Percentiles rank a stretch among this genome's conserved stretches.
Conservation (phyloP, 169 alveolate genomes). For the Gregarina niphandrodes region DNA sequence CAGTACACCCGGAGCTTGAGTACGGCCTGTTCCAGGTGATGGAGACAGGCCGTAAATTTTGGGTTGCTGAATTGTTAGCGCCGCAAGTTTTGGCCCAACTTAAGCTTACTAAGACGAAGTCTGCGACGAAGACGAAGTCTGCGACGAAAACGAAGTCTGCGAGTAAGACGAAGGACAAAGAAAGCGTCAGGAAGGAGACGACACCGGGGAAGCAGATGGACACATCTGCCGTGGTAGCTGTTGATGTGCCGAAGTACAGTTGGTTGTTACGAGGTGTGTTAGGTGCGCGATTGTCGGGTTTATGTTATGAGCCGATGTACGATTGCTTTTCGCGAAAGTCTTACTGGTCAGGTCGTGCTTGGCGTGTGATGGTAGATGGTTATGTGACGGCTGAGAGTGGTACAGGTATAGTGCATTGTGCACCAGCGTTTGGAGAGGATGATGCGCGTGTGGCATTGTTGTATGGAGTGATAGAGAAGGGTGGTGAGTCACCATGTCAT, state of each 20-base stretch:
- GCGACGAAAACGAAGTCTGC: too few species aligned
- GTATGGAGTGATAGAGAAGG: conserved; percentile 1
- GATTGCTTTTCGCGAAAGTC: conserved; percentile 36
- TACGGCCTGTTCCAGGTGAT: conserved; percentile 52
- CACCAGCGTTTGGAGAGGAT: conserved; percentile 38
- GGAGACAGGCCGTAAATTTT: conserved; percentile 33
- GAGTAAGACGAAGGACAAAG: too few species aligned
- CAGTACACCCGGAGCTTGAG: conserved; percentile 65
- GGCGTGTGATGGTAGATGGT: conserved; percentile 48
- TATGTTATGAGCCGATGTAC: conserved; percentile 67
- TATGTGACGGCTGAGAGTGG: conserved; percentile 79
- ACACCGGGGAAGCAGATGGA: too few species aligned
- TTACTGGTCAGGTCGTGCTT: conserved; percentile 19
- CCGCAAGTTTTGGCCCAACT: too few species aligned
- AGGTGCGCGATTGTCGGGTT: conserved; percentile 58
- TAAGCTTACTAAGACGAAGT: too few species aligned
- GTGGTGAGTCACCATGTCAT: conserved; percentile 9
- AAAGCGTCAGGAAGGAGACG: too few species aligned
- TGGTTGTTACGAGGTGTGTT: too few species aligned
- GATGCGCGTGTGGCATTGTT: conserved; percentile 5
- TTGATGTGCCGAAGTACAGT: conserved; percentile 36
- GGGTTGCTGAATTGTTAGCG: conserved; percentile 69
- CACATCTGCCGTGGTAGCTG: conserved; percentile 20
- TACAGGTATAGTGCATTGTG: conserved; percentile 84
- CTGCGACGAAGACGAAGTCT: too few species aligned